Percentiles rank a stretch among this genome's conserved stretches.
Evolutionary conservation across 140 eudicot genomes (phyloP).

Genomic region (Bidens hawaiensis): DNA sequence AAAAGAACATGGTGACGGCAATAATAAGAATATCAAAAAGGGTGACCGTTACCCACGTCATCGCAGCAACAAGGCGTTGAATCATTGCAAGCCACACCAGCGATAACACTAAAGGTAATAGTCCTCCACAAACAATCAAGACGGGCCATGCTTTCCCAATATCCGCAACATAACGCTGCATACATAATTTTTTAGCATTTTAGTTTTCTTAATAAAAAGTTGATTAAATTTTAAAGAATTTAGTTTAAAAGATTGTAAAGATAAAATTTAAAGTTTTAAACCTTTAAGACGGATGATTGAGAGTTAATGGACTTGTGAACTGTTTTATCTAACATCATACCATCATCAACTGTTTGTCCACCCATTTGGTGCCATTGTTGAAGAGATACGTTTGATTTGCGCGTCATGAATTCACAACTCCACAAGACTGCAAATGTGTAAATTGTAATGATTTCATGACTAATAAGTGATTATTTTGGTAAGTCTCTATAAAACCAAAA

Average conservation of each 20-base stretch:
- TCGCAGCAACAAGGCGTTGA: constrained; percentile 84
- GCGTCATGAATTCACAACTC: constrained; percentile 85
- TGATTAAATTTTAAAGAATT: background rate
- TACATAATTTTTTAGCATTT: background rate
- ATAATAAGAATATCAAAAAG: constrained; percentile 71
- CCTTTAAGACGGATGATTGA: constrained; percentile 80
- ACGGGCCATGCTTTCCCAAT: constrained; percentile 96
- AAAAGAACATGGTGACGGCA: constrained; percentile 78
- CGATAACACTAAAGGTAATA: constrained; percentile 72
- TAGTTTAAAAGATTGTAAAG: background rate
- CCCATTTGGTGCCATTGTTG: constrained; percentile 90
- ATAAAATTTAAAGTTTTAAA: constrained; percentile 29
- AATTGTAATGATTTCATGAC: background rate
- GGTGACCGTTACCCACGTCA: constrained; percentile 91
- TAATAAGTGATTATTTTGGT: background rate
- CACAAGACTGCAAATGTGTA: constrained; percentile 50
- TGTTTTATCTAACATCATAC: constrained; percentile 63
- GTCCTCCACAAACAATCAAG: constrained; percentile 93
- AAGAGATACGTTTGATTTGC: constrained; percentile 78
- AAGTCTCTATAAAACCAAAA: background rate
- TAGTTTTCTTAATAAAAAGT: constrained; percentile 2
- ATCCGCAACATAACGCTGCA: constrained; percentile 95
- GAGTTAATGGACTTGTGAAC: constrained; percentile 78
- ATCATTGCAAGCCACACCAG: constrained; percentile 84
- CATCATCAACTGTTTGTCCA: constrained; percentile 75